A percentile compares a stretch with the other conserved stretches of the same genome.
phyloP scores from a whole-genome alignment of 2,329 filamentous ascomycete species.

The Paecilomyces dactylethromorphus region DNA sequence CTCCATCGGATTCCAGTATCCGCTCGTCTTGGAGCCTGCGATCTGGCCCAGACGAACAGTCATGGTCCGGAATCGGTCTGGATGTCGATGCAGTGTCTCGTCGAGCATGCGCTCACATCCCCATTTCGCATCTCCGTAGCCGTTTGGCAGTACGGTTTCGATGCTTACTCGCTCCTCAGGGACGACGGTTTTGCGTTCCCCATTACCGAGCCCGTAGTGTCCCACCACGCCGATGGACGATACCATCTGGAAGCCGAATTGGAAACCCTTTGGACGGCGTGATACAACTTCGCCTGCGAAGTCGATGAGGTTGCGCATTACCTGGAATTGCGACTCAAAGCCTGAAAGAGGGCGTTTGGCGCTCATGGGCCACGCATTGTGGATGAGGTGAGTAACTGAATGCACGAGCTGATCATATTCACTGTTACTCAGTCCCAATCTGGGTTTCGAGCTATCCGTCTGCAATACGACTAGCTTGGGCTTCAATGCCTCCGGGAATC shows the following conservation, averaged over 20 bases:
- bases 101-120: constrained; percentile 47
- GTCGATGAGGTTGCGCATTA: constrained; percentile 45
- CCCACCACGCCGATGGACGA: constrained; percentile 39
- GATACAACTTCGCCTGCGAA: constrained; percentile 37
- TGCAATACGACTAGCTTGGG: constrained; percentile 43
- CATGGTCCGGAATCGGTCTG: constrained; percentile 37
- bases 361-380: constrained; percentile 26
- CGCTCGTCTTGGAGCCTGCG: constrained; percentile 42
- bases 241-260: constrained; percentile 33
- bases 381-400: constrained; percentile 41
- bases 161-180: constrained; percentile 39
- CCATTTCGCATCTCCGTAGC: constrained; percentile 50
- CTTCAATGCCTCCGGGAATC: constrained; percentile 8
- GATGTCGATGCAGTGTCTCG: constrained; percentile 40
- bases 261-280: constrained; percentile 10
- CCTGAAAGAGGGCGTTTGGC: constrained; percentile 9
- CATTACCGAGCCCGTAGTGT: constrained; percentile 17
- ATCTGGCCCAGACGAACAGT: constrained; percentile 48
- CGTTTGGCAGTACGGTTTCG: constrained; percentile 36
- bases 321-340: constrained; percentile 27
- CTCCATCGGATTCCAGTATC: constrained; percentile 51
- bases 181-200: constrained; percentile 25
- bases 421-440: constrained; percentile 40
- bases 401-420: constrained; percentile 34
- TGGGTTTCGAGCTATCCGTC: constrained; percentile 41